These are phyloP conservation scores for Cytospora paraplurivora DNA, from an alignment of 2,329 filamentous ascomycete species.

Conservation along the genomic window DNA sequence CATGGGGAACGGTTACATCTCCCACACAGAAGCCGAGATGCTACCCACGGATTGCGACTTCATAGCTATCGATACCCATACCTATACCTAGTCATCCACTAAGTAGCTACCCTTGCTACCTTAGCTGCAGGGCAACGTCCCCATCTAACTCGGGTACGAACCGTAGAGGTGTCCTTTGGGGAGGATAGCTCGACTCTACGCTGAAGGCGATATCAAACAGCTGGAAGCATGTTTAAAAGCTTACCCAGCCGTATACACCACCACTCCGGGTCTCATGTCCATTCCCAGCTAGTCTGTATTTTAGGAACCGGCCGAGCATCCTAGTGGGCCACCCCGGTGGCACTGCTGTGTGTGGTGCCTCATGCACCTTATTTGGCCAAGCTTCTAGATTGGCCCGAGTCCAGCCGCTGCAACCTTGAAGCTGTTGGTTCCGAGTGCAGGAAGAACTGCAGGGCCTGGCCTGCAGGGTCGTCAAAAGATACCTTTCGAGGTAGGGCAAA, in stretches of 20 bases:
- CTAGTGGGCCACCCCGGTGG: conserved; percentile 36
- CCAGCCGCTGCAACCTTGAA: conserved; percentile 3
- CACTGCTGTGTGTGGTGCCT: conserved; percentile 31
- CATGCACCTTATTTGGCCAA: conserved; percentile 25
- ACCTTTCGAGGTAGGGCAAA: background rate
- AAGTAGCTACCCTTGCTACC: background rate
- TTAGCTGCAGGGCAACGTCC: background rate
- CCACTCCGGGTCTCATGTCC: conserved; percentile 20
- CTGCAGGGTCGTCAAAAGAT: background rate
- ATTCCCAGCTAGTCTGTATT: conserved; percentile 8
- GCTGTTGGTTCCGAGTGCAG: conserved; percentile 1
- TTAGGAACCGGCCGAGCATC: conserved; percentile 28
- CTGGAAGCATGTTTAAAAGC: conserved; percentile 18
- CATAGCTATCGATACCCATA: background rate
- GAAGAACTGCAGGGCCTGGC: background rate
- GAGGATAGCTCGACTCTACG: background rate
- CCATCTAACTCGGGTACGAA: background rate
- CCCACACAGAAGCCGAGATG: conserved; percentile 14
- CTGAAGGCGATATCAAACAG: conserved; percentile 3
- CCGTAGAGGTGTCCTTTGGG: background rate
- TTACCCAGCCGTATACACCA: conserved; percentile 27
- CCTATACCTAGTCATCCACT: background rate
- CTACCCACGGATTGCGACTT: background rate
- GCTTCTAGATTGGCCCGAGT: conserved; percentile 30
- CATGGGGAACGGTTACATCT: conserved; percentile 16